These are phyloP conservation scores for Emiliania huxleyi DNA, from an alignment of 78 protist genomes.

Conservation along the genomic window DNA sequence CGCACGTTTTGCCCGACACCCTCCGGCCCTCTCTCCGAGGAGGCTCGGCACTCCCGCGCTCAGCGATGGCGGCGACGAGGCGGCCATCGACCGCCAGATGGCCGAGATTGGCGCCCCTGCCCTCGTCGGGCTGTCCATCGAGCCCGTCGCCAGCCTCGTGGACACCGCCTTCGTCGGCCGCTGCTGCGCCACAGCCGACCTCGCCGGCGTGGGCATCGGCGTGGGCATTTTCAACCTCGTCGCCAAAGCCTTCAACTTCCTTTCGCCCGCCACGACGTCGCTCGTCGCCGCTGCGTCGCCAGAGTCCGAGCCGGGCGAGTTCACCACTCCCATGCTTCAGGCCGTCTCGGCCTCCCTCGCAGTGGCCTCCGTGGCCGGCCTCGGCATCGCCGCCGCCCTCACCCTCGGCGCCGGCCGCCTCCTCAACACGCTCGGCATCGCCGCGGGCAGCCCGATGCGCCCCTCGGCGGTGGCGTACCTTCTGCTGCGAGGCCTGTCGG, in stretches of 20 bases:
- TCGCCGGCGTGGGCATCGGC: background rate
- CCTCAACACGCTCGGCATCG: background rate
- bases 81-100: background rate
- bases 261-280: background rate
- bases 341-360: background rate
- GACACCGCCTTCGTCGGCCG: background rate
- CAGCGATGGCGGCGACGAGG: too few relatives aligned
- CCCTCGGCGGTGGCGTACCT: background rate
- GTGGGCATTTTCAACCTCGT: background rate
- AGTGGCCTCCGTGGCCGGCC: background rate
- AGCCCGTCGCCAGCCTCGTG: constrained; percentile 2
- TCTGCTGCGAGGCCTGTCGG: background rate
- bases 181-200: background rate
- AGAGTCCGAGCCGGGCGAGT: too few relatives aligned
- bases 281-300: background rate
- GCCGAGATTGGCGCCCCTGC: background rate
- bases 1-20: too few relatives aligned
- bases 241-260: background rate
- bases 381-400: background rate
- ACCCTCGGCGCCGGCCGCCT: background rate
- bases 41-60: too few relatives aligned
- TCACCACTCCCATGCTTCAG: background rate
- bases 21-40: too few relatives aligned
- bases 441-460: background rate
- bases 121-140: background rate